Evolutionary conservation across 345 rosid species (phyloP), one percentile per base, ranked within the genome.

Genomic region (Rhizophora mangle): DNA sequence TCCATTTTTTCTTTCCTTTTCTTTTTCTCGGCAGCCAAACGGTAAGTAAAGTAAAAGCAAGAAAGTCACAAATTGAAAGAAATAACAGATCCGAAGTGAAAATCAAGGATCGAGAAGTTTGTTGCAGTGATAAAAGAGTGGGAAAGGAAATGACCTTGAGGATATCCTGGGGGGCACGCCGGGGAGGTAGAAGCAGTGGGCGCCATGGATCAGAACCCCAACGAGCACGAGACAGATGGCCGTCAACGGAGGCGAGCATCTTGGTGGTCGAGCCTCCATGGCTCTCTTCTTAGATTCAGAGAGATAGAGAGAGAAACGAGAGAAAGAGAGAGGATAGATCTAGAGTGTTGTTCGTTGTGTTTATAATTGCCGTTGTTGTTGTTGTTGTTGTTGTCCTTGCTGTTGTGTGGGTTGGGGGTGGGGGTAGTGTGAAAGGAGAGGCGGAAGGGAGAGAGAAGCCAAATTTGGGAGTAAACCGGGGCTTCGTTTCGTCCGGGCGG

Each of bases 111-210:
- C 74, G 6, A 74, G 60, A 34, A 68, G 36, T 6, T 5, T 39
- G 29, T 21, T 24, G 56, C 7, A 54, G 21, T 30, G n/a, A 39
- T 49, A 62, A 31, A 1, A 26, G 51, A 19, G 32, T n/a, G 18
- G 29, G 53, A 24, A 26, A 67, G 6, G 27, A 29, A 36, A 34
- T 22, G 55, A 91, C 98, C 97, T 85, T 89, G 18, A 77, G 74
- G 84, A 94, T 91, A 83, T 94, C 97, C 82, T 86, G 83, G 64
- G 98, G 98, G 56, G 96, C 97, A 94, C 98, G 67, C 98, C 98
- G 11, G 98, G 98, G 73, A 94, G 98, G 81, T 94, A 94, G 86
- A 94, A 94, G 82, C 84, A 85, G 80, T 81, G 81, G 32, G 70
- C 81, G 74, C 81, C 83, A 70, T 86, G 91, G 82, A 89, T 73